Evolutionary conservation across 2,329 filamentous ascomycete species (phyloP), one percentile per base, ranked within the genome.

Genomic region (Leptosphaerulina australis): DNA sequence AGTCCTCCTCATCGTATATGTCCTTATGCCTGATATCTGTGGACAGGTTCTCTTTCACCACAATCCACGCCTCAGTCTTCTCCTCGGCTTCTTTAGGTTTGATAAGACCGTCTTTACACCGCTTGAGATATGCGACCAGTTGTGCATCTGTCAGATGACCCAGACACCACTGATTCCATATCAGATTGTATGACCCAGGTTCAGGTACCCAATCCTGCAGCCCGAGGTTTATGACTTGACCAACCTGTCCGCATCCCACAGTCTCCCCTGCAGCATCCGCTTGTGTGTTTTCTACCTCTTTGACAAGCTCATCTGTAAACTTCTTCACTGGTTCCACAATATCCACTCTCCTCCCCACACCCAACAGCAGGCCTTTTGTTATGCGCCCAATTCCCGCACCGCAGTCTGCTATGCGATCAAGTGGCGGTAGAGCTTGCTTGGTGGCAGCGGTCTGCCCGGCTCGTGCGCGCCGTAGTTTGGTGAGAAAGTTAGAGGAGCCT

Each of bases 111-210:
- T 71, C 60, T 37, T 79, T 81, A 68, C 89, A 89, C 20, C 83
- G 78, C 47, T 75, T 61, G 12, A 97, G 73, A 64, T 87, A 96
- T 2, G 75, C 76, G 1, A 88, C 77, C 3, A 97, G 69, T 69
- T 95, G 85, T 6, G 73, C 74, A 67, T 96, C 91, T 0, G 83
- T 91, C 45, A 96, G 76, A 70, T 97, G 88, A 18, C 90, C 88
- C 6, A 93, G 73, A 71, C 91, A 97, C 91, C 92, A 96, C 72
- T 97, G 92, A 43, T 83, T 87, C 90, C 90, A 96, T 53, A 97
- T 85, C 35, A 96, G 71, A 68, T 92, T 88, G 72, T 97, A 97
- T 38, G 74, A 69, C 7, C 62, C 64, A 4, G 44, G 18, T 15
- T 67, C 63, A 5, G 72, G 66, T 0, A 80, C 77, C 90, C 90